Evolutionary conservation across 2,329 filamentous ascomycete genomes (phyloP).

Genomic region (Trichoderma koningiopsis): DNA sequence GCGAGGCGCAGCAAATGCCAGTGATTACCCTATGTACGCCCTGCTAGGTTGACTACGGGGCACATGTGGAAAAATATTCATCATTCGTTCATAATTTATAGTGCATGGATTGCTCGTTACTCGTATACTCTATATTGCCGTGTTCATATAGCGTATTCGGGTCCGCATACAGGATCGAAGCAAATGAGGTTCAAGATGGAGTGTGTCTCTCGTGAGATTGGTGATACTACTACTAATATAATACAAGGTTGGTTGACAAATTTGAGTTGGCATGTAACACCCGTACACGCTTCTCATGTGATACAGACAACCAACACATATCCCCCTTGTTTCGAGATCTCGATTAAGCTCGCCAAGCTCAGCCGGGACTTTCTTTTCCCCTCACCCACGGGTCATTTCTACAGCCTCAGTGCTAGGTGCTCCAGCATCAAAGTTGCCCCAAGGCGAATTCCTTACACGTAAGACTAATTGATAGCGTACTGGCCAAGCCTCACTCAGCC

Average conservation of each 20-base stretch:
- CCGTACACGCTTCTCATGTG: neutral
- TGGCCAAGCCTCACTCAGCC: slow-evolving; percentile 20
- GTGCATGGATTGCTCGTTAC: neutral
- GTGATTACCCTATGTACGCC: neutral
- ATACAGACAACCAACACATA: neutral
- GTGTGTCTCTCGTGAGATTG: neutral
- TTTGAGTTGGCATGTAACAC: neutral
- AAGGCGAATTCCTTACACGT: slow-evolving; percentile 3
- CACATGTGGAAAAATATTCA: neutral
- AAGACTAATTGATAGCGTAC: slow-evolving; percentile 1
- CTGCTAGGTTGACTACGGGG: slow-evolving; percentile 12
- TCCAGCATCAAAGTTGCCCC: neutral
- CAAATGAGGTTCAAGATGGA: neutral
- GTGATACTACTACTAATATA: neutral
- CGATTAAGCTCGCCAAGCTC: slow-evolving; percentile 14
- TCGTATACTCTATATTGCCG: neutral
- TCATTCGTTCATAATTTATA: neutral
- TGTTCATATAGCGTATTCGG: neutral
- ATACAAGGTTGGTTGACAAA: neutral
- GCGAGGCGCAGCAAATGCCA: slow-evolving; percentile 18
- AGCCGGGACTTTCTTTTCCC: neutral
- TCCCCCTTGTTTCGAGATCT: slow-evolving; percentile 13
- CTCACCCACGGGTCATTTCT: neutral
- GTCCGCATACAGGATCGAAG: neutral
- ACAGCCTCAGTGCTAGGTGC: neutral